These are phyloP conservation scores for Diaporthe citriasiana DNA, from an alignment of 2,329 filamentous ascomycete genomes.

Conservation along the genomic window DNA sequence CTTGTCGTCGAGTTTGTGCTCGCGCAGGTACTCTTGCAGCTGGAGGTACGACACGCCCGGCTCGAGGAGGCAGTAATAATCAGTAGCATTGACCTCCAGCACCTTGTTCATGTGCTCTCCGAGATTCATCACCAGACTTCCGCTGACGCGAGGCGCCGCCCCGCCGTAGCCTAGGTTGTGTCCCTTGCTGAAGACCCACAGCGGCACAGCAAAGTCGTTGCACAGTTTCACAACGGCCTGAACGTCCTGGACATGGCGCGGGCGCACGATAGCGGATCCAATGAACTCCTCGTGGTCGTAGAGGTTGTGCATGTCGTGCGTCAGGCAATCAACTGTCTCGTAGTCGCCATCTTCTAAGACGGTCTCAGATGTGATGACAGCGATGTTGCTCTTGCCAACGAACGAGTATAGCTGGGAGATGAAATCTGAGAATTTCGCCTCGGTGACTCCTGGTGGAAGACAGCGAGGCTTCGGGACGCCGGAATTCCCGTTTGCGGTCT, in stretches of 20 bases:
- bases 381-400: conserved; percentile 17
- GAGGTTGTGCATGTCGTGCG: conserved; percentile 56
- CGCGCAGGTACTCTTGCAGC: conserved; percentile 64
- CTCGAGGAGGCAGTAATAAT: conserved; percentile 65
- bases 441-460: background rate
- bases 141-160: conserved; percentile 65
- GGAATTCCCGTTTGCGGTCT: background rate
- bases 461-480: conserved; percentile 13
- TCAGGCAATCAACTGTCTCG: conserved; percentile 43
- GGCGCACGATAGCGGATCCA: conserved; percentile 53
- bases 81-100: conserved; percentile 63
- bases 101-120: conserved; percentile 67
- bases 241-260: conserved; percentile 57
- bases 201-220: conserved; percentile 60
- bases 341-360: conserved; percentile 47
- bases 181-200: conserved; percentile 65
- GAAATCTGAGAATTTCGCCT: conserved; percentile 1
- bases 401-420: background rate
- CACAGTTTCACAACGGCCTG: conserved; percentile 61
- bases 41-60: conserved; percentile 68
- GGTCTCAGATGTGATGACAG: conserved; percentile 5
- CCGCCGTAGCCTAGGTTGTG: conserved; percentile 68
- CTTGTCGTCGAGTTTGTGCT: conserved; percentile 54
- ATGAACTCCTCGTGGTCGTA: conserved; percentile 59
- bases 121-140: conserved; percentile 65